These are phyloP conservation scores for Phyllosticta ampelicida DNA, from an alignment of 2,329 filamentous ascomycete species.

Conservation along the genomic window DNA sequence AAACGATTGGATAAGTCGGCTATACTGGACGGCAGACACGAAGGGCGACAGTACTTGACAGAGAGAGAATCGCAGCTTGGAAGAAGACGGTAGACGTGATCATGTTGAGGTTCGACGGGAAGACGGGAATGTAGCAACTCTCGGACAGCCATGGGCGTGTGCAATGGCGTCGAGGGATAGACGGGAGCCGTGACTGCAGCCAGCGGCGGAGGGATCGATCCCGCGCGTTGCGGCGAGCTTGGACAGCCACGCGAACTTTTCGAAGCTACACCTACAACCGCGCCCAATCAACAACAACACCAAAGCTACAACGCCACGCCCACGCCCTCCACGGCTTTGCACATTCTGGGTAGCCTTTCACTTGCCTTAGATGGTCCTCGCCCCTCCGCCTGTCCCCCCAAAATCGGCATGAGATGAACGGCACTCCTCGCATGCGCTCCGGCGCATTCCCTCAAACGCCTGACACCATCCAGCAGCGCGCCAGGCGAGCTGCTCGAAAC, in stretches of 20 bases:
- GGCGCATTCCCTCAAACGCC: conserved; percentile 68
- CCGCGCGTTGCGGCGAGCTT: conserved; percentile 11
- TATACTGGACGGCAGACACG: background rate
- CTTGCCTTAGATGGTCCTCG: conserved; percentile 2
- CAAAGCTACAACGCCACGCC: conserved; percentile 9
- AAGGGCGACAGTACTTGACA: background rate
- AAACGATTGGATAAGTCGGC: background rate
- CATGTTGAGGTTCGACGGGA: background rate
- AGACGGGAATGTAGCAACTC: background rate
- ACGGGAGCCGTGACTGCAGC: background rate
- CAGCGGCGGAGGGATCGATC: background rate
- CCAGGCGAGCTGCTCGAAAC: conserved; percentile 14
- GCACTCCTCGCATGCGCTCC: conserved; percentile 70
- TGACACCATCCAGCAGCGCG: conserved; percentile 24
- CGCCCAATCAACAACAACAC: conserved; percentile 13
- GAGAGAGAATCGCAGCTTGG: background rate
- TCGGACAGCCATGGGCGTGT: background rate
- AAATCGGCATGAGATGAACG: conserved; percentile 59
- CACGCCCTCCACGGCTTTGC: conserved; percentile 3
- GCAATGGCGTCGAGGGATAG: background rate
- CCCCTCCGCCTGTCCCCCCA: background rate
- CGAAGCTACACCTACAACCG: conserved; percentile 17
- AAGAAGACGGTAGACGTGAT: background rate
- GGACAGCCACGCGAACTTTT: conserved; percentile 14
- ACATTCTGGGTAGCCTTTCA: background rate